These are phyloP conservation scores for Penicillium canescens DNA, from an alignment of 495 filamentous ascomycete species.

Conservation along the genomic window DNA sequence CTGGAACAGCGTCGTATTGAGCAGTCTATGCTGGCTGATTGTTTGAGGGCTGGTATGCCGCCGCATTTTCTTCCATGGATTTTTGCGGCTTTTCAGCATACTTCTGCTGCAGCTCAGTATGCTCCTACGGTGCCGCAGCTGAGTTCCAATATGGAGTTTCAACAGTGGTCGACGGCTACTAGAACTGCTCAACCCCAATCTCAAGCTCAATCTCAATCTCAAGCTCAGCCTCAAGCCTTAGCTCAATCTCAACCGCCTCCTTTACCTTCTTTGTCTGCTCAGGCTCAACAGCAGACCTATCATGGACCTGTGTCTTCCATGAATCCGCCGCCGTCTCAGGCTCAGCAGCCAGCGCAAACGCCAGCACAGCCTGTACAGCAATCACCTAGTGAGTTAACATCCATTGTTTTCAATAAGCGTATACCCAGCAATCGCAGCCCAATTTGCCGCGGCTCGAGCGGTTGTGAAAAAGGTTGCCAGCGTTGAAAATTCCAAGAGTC, in stretches of 20 bases:
- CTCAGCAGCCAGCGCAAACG: background rate
- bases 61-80: constrained; percentile 86
- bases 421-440: too few relatives aligned
- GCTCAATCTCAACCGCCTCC: too few relatives aligned
- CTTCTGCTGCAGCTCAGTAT: constrained; percentile 54
- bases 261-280: too few relatives aligned
- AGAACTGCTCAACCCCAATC: too few relatives aligned
- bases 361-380: background rate
- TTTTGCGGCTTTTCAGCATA: constrained; percentile 70
- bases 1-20: constrained; percentile 85
- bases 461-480: too few relatives aligned
- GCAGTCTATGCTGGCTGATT: constrained; percentile 79
- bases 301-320: constrained; percentile 41
- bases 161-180: too few relatives aligned
- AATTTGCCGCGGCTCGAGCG: too few relatives aligned
- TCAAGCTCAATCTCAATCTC: too few relatives aligned
- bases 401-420: background rate
- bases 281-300: constrained; percentile 49
- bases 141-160: constrained; percentile 58
- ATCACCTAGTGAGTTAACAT: background rate
- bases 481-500: background rate
- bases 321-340: constrained; percentile 42
- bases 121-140: constrained; percentile 37
- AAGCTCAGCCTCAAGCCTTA: too few relatives aligned
- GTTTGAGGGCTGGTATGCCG: constrained; percentile 77